Percentiles rank a stretch among this genome's conserved stretches.
These are phyloP conservation scores for Aristolochia contorta DNA, from an alignment of 164 flowering plant species.

Conservation along the genomic window DNA sequence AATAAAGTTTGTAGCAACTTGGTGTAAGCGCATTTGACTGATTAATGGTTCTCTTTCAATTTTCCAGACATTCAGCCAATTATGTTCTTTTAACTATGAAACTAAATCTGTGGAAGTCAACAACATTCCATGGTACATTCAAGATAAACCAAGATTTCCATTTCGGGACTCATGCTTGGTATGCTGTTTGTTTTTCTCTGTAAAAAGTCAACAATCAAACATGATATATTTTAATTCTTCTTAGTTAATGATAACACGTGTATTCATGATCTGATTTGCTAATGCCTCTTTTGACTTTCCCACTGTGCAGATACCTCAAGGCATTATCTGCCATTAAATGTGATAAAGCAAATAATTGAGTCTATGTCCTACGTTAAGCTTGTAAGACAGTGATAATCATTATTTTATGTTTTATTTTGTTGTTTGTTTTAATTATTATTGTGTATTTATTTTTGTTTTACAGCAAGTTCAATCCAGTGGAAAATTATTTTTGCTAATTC, in stretches of 20 bases:
- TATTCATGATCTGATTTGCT: not conserved
- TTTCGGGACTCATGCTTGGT: slow-evolving; percentile 95
- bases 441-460: not conserved
- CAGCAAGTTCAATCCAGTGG: not conserved
- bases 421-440: not conserved
- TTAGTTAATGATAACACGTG: not conserved
- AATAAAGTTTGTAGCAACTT: too few species aligned
- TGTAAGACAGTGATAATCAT: slow-evolving; percentile 36
- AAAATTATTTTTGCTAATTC: not conserved
- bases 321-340: slow-evolving; percentile 67
- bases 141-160: slow-evolving; percentile 77
- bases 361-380: slow-evolving; percentile 98
- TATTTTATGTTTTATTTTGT: not conserved
- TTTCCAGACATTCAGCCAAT: slow-evolving; percentile 87
- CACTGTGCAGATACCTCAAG: slow-evolving; percentile 78
- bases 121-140: slow-evolving; percentile 83
- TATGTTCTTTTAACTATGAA: slow-evolving; percentile 72
- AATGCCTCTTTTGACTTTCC: slow-evolving; percentile 5
- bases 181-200: slow-evolving; percentile 7
- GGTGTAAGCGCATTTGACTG: too few species aligned
- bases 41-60: too few species aligned
- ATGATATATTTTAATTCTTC: not conserved
- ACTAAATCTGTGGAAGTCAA: slow-evolving; percentile 59
- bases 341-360: slow-evolving; percentile 81
- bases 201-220: not conserved